These are phyloP conservation scores for Babesia ovata DNA, from an alignment of 169 alveolate species.

Conservation along the genomic window DNA sequence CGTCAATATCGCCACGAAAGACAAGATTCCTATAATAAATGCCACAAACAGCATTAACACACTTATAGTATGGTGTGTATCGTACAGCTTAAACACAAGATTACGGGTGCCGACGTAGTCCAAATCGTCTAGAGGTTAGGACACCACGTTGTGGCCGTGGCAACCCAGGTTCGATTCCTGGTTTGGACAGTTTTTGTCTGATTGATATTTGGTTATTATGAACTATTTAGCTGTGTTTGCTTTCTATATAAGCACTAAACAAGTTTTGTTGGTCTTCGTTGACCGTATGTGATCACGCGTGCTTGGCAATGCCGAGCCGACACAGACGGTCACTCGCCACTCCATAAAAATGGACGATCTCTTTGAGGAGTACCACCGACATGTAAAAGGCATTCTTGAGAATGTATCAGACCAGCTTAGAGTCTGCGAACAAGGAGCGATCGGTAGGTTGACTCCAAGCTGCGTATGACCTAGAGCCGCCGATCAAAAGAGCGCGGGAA, in stretches of 20 bases:
- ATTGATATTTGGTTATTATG: not conserved
- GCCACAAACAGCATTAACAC: not conserved
- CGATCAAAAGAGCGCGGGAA: no score
- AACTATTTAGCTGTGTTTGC: not conserved
- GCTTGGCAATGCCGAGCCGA: not conserved
- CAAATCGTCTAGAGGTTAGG: conserved; percentile 93
- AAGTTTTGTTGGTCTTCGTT: no score
- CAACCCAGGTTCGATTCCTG: conserved; percentile 93
- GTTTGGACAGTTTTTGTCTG: conserved; percentile 82
- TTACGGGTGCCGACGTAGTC: conserved; percentile 59
- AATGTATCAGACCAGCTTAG: conserved; percentile 28
- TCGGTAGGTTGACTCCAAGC: conserved; percentile 18
- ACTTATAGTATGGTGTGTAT: not conserved
- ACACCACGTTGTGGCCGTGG: conserved; percentile 93
- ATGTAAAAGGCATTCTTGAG: conserved; percentile 22
- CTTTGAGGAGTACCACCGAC: conserved; percentile 58
- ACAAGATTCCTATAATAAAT: no score
- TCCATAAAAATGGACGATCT: conserved; percentile 56
- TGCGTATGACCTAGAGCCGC: no score
- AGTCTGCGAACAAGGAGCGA: conserved; percentile 28
- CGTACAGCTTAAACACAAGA: not conserved
- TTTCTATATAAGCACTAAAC: no score
- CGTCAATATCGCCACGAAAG: no score
- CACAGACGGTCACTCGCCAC: not conserved
- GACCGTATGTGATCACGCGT: no score